These are phyloP conservation scores for Musa balbisiana DNA, from an alignment of 202 grass and related monocot species.

Conservation along the genomic window DNA sequence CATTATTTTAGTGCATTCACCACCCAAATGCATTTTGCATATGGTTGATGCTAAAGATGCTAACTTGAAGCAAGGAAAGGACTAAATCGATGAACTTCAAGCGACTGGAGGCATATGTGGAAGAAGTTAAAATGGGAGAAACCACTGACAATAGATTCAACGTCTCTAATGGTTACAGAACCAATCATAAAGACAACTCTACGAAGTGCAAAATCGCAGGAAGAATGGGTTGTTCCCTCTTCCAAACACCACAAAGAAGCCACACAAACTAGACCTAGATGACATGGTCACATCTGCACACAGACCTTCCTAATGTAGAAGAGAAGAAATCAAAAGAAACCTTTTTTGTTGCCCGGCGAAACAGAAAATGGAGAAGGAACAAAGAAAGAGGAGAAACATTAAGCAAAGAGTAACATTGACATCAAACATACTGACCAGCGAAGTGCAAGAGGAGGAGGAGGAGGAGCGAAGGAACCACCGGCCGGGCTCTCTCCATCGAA, in stretches of 20 bases:
- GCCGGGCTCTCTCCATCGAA: constrained; percentile 9
- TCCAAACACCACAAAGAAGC: too few relatives aligned
- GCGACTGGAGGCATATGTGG: background rate
- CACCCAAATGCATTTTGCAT: background rate
- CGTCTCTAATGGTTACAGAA: too few relatives aligned
- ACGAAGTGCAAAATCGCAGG: too few relatives aligned
- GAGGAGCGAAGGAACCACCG: background rate
- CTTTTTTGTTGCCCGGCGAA: too few relatives aligned
- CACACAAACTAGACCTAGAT: too few relatives aligned
- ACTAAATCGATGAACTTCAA: background rate
- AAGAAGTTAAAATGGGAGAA: background rate
- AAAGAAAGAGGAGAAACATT: background rate
- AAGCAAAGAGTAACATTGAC: background rate
- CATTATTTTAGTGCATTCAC: background rate
- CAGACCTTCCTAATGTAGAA: too few relatives aligned
- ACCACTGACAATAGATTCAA: background rate
- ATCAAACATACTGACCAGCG: background rate
- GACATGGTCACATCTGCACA: too few relatives aligned
- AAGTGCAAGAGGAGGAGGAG: constrained; percentile 7
- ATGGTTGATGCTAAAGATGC: background rate
- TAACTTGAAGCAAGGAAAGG: background rate
- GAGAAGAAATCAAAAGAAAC: too few relatives aligned
- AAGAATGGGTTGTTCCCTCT: too few relatives aligned
- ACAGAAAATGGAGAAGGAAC: background rate
- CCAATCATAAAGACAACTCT: too few relatives aligned